Base-by-base conservation (phyloP, 1,284 basidiomycete species). In the Rhodotorula sp. region DNA sequence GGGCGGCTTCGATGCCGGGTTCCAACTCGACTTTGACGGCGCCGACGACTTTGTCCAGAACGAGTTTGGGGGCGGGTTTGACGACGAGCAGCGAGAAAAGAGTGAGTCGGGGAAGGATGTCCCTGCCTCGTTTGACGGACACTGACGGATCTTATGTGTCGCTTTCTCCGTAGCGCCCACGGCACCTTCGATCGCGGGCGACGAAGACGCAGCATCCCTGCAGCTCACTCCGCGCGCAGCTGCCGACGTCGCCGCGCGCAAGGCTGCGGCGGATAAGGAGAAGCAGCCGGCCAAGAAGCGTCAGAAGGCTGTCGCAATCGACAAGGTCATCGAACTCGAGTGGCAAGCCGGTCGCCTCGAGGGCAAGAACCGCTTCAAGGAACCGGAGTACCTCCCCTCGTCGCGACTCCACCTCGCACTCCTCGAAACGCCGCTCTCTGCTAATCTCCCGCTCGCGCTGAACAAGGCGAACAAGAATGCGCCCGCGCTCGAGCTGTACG, bases 321-420 rank as follows among this genome's bases (percentile, higher is more conserved):
- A 74, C 66, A 66, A 66, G 58, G 68, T 74, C 8, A 75, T 69
- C 57, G 71, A 73, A 57, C 68, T 75, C 51, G 71, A 72, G 33
- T 67, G 69, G 71, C 56, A 73, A 55, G 59, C 61, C 6, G 71
- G 67, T 8, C 57, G 73, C 14, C 62, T 71, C 30, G 64, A 64
- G 22, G 67, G 60, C 37, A 55, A 63, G 59, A 48, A 59, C 18
- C 61, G 67, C 24, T 71, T 75, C 71, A 70, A 67, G 44, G 71
- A 75, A 7, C 74, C 77, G 10, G 64, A 68, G 20, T 78, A 70
- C 69, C 68, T 78, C 6, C 75, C 77, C 7, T 37, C 70, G 10
- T 77, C 76, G 4, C 73, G 74, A 10, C 53, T 76, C 24, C 75
- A 77, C 61, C 66, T 78, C 59, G 76, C 74, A 20, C 74, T 78